These are phyloP conservation scores for Neospora caninum DNA, from an alignment of 169 alveolate species.

Conservation along the genomic window DNA sequence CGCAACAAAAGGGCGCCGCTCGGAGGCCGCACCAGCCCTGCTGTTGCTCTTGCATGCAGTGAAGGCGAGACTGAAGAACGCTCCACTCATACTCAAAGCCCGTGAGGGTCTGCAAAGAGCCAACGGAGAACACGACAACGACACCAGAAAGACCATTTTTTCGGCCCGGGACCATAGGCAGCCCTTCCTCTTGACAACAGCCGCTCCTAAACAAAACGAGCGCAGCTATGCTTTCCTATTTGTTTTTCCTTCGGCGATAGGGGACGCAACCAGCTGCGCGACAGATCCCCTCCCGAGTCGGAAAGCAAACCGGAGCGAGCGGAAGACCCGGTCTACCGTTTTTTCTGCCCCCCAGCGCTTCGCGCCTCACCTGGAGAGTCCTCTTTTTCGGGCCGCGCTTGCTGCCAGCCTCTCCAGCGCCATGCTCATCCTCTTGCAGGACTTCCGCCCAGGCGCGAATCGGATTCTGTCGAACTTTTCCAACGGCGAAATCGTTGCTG, in stretches of 20 bases:
- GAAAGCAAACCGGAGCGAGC: too few relatives aligned
- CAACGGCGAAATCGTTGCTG: conserved; percentile 82
- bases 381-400: neutral
- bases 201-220: too few relatives aligned
- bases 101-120: neutral
- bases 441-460: conserved; percentile 74
- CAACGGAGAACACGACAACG: neutral
- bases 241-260: too few relatives aligned
- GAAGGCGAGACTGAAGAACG: conserved; percentile 47
- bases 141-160: too few relatives aligned
- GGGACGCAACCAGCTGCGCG: too few relatives aligned
- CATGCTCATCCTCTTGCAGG: conserved; percentile 35
- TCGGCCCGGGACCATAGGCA: too few relatives aligned
- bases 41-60: conserved; percentile 41
- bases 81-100: conserved; percentile 63
- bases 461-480: conserved; percentile 81
- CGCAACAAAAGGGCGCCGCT: conserved; percentile 3
- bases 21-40: conserved; percentile 30
- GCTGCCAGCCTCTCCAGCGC: neutral
- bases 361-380: neutral
- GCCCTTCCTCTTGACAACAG: too few relatives aligned
- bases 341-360: too few relatives aligned
- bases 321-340: too few relatives aligned
- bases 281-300: too few relatives aligned
- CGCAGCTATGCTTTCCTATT: too few relatives aligned